Base-by-base conservation (phyloP, 768 basidiomycete species). In the Cytidiella melzeri region DNA sequence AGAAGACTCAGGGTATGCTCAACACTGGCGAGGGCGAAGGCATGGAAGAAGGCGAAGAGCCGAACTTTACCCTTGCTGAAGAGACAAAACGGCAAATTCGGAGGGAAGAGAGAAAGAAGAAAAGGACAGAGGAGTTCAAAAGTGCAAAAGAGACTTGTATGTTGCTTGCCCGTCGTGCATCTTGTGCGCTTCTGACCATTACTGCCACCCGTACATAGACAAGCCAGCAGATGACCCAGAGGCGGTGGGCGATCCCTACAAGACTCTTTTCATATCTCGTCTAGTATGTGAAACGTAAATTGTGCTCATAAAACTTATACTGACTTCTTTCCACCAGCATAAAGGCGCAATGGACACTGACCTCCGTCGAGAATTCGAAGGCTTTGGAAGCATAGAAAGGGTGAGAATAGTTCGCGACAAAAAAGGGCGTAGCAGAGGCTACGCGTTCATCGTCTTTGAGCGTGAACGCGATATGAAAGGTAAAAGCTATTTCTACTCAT, bases 381-480 rank as follows among this genome's bases (percentile, higher is more conserved):
- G 83, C 23, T 98, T 89, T 64, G 96, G 96, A 19, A 85, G 87
- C 7, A 92, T 99, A 57, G 96, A 98, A 71, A 81, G 90, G 51
- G 86, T 98, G 56, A 79, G 92, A 53, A 89, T 99, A 47, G 94
- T 97, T 10, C 81, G 86, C 27, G 91, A 96, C 74, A 83, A 87
- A 66, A 93, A 93, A 62, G 80, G 77, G 43, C 87, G 91, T 50
- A 81, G 87, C 61, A 74, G 87, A 55, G 92, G 93, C 12, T 98
- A 97, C 65, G 95, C 95, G 19, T 99, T 99, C 69, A 77, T 99
- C 55, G 93, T 99, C 15, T 99, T 92, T 57, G 96, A 99, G 64
- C 82, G 96, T 25, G 96, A 98, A 70, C 82, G 94, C 51, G 96
- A 99, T 65, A 99, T 99, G 96, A 98, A 98, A 80, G 94, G 94